A percentile compares a stretch with the other conserved stretches of the same genome.
Evolutionary conservation across 768 basidiomycete genomes (phyloP).

Genomic region (Pleurotus giganteus): DNA sequence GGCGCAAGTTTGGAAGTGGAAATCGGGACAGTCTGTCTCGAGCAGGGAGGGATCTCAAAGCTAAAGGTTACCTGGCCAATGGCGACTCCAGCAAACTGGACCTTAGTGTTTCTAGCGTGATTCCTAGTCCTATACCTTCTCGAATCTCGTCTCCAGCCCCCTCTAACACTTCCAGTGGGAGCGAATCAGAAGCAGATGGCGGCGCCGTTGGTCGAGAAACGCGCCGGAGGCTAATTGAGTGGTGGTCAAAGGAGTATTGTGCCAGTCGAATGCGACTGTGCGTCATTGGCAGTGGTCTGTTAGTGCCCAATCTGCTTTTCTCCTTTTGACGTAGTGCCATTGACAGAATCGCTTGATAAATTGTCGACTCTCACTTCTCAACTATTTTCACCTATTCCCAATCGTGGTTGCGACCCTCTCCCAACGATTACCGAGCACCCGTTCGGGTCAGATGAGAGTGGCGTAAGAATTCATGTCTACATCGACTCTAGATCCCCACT

Average conservation of each 20-base stretch:
- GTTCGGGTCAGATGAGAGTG: slow-evolving; percentile 67
- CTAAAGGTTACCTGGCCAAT: slow-evolving; percentile 39
- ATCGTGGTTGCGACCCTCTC: slow-evolving; percentile 57
- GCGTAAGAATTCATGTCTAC: slow-evolving; percentile 41
- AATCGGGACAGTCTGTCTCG: slow-evolving; percentile 70
- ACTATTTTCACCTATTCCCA: slow-evolving; percentile 71
- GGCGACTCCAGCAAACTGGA: slow-evolving; percentile 22
- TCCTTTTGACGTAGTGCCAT: slow-evolving; percentile 5
- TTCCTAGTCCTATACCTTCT: slow-evolving; percentile 48
- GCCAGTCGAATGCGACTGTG: slow-evolving; percentile 81
- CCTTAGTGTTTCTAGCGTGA: slow-evolving; percentile 27
- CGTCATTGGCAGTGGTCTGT: slow-evolving; percentile 73
- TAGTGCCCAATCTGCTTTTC: neutral
- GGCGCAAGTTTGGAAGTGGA: slow-evolving; percentile 92
- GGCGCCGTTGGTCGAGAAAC: slow-evolving; percentile 78
- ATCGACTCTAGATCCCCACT: slow-evolving; percentile 16
- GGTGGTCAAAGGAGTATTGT: slow-evolving; percentile 83
- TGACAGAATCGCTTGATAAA: slow-evolving; percentile 71
- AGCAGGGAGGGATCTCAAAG: slow-evolving; percentile 56
- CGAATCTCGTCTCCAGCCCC: slow-evolving; percentile 58
- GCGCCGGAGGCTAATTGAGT: slow-evolving; percentile 74
- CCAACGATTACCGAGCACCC: slow-evolving; percentile 73
- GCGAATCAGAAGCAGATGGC: slow-evolving; percentile 70
- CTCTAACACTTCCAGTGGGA: slow-evolving; percentile 49
- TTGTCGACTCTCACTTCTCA: slow-evolving; percentile 59